Base-by-base conservation (phyloP, 805 yeast species). In the Kuraishia hungarica region DNA sequence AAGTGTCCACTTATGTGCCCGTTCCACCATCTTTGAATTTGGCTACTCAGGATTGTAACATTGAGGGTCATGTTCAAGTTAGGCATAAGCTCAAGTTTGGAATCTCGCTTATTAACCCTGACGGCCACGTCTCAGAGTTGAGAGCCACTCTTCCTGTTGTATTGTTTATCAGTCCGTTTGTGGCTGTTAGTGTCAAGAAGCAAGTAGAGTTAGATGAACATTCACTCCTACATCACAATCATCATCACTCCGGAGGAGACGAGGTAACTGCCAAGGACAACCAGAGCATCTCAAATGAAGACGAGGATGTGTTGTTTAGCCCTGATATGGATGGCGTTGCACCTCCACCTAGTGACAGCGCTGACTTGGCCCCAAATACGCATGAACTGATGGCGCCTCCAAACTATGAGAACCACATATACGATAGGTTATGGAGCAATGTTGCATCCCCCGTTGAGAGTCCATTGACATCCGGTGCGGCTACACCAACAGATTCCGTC, bases 51-150 rank as follows among this genome's bases (percentile, higher is more conserved):
- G 98, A 94, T 69, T 88, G 93, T 64, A 87, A 83, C 57, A 75
- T 94, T 46, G 72, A 78, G 35, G 77, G 78, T 26, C 81, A 83
- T 64, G 77, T 90, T 56, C 89, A 89, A 67, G 91, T 94, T 15
- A 81, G 96, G 55, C 99, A 94, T 72, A 92, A 91, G 70, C 71
- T 94, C 55, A 87, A 89, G 63, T 89, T 92, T 66, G 83, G 81
- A 10, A 82, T 94, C 56, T 86, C 89, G 1, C 75, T 94, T 59
- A 70, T 82, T 48, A 93, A 94, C 65, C 87, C 96, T 0, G 97
- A 91, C 67, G 97, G 97, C 2, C 98, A 93, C 65, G 84, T 86
- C 2, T 89, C 97, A 0, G 97, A 92, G 67, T 74, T 93, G 53
- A 76, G 98, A 35, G 97, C 97, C 0, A 86, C 97, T 0, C 73